phyloP scores from a whole-genome alignment of 257 asterid genomes.

The Fraxinus americana region DNA sequence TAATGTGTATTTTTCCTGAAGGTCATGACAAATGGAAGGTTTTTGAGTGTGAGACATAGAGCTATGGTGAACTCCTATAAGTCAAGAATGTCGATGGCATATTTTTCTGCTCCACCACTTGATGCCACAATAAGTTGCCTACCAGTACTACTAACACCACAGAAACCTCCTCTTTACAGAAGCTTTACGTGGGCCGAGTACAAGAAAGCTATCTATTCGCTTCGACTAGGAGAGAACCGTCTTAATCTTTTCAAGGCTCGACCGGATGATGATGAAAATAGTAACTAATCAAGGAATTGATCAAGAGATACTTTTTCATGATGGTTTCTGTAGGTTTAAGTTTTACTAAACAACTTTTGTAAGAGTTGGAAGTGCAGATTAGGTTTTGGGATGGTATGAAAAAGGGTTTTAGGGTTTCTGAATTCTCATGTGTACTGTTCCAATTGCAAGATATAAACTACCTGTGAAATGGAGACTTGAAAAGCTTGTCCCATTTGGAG shows the following conservation, averaged over 20 bases:
- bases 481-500: no score
- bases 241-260: constrained; percentile 35
- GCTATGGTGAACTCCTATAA: constrained; percentile 44
- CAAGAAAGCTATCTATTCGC: constrained; percentile 51
- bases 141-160: constrained; percentile 28
- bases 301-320: neutral
- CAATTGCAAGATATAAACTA: neutral
- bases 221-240: constrained; percentile 52
- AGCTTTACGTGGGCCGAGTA: constrained; percentile 63
- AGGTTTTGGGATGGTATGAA: neutral
- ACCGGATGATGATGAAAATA: neutral
- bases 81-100: constrained; percentile 61
- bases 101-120: constrained; percentile 62
- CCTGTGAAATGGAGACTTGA: no score
- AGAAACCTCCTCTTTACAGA: constrained; percentile 40
- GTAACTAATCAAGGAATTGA: neutral
- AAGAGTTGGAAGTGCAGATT: neutral
- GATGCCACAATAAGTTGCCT: constrained; percentile 42
- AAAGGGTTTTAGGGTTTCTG: neutral
- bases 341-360: neutral
- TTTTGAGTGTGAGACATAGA: constrained; percentile 65
- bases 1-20: constrained; percentile 9
- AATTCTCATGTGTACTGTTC: neutral
- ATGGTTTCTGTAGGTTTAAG: neutral
- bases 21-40: constrained; percentile 73